Evolutionary conservation across 1,284 basidiomycete species (phyloP), one percentile per base, ranked within the genome.

Genomic region (Entoloma clypeatum): DNA sequence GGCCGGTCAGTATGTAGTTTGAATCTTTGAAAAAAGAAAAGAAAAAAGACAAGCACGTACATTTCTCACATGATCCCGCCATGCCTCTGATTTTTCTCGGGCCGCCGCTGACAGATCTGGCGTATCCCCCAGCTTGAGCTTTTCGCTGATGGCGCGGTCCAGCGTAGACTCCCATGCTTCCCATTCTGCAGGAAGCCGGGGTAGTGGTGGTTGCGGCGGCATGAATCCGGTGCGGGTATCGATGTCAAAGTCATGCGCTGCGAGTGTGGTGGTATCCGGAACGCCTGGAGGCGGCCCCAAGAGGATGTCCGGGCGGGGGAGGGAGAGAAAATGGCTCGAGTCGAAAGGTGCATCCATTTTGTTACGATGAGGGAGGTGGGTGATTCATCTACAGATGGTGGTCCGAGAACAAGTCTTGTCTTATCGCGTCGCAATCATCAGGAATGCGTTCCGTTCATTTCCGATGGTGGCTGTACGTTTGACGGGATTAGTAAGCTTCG

Each of bases 181-280:
- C 72, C 81, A 92, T 40, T 68, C 61, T 1, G 47, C 51, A 0
- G 77, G 74, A 1, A 97, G 73, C 7, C 82, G 74, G 26, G 61
- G 53, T 0, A 92, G 56, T 1, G 92, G 92, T 1, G 78, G 75
- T 22, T 86, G 75, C 0, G 88, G 88, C 2, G 94, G 94, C 74
- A 97, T 81, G 62, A 98, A 97, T 1, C 94, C 94, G 0, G 92
- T 92, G 13, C 85, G 74, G 4, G 89, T 89, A 58, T 95, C 92
- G 51, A 98, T 87, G 60, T 97, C 93, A 69, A 92, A 97, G 70
- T 97, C 93, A 45, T 53, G 49, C 2, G 51, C 51, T 27, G 46
- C 51, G 17, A 52, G 43, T 26, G 50, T 52, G 16, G 50, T 45
- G 31, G 50, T 52, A 44, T 52, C 48, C 19, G 47, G 46, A 14